Percentiles rank a stretch among this genome's conserved stretches.
These are phyloP conservation scores for Nowakowskiella sp. DNA, from an alignment of 192 early-diverging fungal genomes.

Conservation along the genomic window DNA sequence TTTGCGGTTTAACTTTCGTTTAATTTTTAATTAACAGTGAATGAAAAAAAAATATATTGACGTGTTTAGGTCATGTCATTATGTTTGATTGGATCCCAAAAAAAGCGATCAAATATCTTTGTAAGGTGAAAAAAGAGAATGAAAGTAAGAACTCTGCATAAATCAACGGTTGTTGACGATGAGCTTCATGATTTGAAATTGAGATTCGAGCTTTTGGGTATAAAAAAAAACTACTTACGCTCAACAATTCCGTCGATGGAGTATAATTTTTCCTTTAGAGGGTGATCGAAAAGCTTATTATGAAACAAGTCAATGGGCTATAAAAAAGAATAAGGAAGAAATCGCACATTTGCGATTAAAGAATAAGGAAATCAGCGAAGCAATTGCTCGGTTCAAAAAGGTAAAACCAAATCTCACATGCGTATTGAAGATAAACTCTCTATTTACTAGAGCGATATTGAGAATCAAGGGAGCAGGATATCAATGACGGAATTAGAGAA, in stretches of 20 bases:
- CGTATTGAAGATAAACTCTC: background rate
- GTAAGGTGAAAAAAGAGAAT: background rate
- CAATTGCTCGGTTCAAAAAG: constrained; percentile 51
- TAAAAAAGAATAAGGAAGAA: constrained; percentile 55
- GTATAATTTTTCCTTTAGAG: constrained; percentile 27
- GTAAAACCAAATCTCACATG: constrained; percentile 18
- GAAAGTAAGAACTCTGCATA: constrained; percentile 30
- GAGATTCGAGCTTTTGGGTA: constrained; percentile 53
- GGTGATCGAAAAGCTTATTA: constrained; percentile 59
- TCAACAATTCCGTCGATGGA: constrained; percentile 14
- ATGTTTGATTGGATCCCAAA: background rate
- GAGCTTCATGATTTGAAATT: constrained; percentile 59
- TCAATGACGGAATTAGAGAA: constrained; percentile 50
- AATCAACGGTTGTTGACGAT: constrained; percentile 37
- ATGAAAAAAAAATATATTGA: background rate
- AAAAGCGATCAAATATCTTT: background rate
- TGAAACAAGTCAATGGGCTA: constrained; percentile 55
- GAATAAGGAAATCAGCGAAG: constrained; percentile 50
- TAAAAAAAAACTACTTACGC: background rate
- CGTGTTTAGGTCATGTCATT: background rate
- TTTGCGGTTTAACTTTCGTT: background rate
- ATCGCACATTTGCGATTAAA: constrained; percentile 33
- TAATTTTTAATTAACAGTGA: background rate
- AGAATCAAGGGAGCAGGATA: constrained; percentile 20
- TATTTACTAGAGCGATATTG: constrained; percentile 27